A percentile compares a stretch with the other conserved stretches of the same genome.
Evolutionary conservation across 495 filamentous ascomycete genomes (phyloP).

Genomic region (Talaromyces adpressus): DNA sequence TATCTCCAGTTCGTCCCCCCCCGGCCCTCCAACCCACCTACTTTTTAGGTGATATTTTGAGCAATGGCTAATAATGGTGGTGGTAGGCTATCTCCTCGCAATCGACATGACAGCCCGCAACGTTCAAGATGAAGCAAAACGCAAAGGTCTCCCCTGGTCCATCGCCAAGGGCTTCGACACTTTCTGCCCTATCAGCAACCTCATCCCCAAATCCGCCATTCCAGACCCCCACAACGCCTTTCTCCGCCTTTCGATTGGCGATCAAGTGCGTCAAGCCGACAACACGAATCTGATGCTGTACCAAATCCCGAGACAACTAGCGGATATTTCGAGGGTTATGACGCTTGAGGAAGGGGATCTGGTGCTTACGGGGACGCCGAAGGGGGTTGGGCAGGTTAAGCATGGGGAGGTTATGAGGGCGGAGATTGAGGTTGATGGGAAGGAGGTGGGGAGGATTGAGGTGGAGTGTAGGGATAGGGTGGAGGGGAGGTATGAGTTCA

Average conservation of each 20-base stretch:
- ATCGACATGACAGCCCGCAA: conserved; percentile 96
- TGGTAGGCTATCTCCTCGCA: conserved; percentile 66
- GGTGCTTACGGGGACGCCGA: conserved; percentile 90
- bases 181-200: conserved; percentile 76
- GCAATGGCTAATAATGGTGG: neutral
- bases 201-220: conserved; percentile 70
- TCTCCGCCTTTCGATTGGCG: conserved; percentile 75
- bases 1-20: conserved; percentile 37
- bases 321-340: conserved; percentile 91
- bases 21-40: neutral
- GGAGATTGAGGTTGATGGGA: conserved; percentile 72
- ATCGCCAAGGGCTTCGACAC: conserved; percentile 97
- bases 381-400: conserved; percentile 83
- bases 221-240: conserved; percentile 83
- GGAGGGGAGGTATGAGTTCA: conserved; percentile 40
- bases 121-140: conserved; percentile 90
- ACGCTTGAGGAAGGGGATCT: conserved; percentile 87
- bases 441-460: conserved; percentile 79
- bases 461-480: conserved; percentile 68
- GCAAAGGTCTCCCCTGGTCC: conserved; percentile 92
- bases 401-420: conserved; percentile 86
- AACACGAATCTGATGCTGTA: conserved; percentile 89
- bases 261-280: conserved; percentile 68
- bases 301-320: conserved; percentile 74
- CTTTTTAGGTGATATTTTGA: neutral